Evolutionary conservation across 345 rosid species (phyloP), one percentile per base, ranked within the genome.

Genomic region (Aurinia saxatilis): DNA sequence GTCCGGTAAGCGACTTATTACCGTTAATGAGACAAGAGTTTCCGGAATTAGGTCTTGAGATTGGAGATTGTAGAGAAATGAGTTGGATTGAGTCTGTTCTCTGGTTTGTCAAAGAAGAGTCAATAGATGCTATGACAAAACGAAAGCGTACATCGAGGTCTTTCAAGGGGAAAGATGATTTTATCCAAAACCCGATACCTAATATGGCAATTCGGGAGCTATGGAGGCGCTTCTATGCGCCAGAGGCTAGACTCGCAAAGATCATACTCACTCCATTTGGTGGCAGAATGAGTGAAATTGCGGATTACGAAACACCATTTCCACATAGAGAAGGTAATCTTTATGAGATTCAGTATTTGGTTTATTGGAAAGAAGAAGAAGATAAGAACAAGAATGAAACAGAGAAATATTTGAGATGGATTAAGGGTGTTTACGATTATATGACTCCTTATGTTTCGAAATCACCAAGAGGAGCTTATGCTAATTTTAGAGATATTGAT

Each of bases 361-460:
- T 67, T 10, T 37, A 34, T 21, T 81, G 86, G 88, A 57, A 13
- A n/a, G 73, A 67, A 39, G 77, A 39, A 10, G 63, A 65, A 58
- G 62, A 65, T 15, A 44, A 30, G 25, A 72, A 51, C 57, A 49
- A 18, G 55, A 64, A 10, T 16, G 10, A 40, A 12, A 71, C 75
- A 16, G 36, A 57, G 2, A 71, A 50, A 1, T 64, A 71, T 45
- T 2, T 64, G 1, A 64, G 47, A 64, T 64, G 75, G 70, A 56
- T 71, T 0, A 29, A 83, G 52, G 50, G 58, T 13, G 57, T 83
- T 1, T 62, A 83, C 44, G 27, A 60, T 15, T 77, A 1, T 42
- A 83, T 68, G 85, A 68, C 84, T 44, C 80, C 86, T 8, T 82
- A 67, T 44, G 93, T 84, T 30, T 80, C 93, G 0, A 76, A 75